These are phyloP conservation scores for Lophiotrema nucula DNA, from an alignment of 495 filamentous ascomycete genomes.

Conservation along the genomic window DNA sequence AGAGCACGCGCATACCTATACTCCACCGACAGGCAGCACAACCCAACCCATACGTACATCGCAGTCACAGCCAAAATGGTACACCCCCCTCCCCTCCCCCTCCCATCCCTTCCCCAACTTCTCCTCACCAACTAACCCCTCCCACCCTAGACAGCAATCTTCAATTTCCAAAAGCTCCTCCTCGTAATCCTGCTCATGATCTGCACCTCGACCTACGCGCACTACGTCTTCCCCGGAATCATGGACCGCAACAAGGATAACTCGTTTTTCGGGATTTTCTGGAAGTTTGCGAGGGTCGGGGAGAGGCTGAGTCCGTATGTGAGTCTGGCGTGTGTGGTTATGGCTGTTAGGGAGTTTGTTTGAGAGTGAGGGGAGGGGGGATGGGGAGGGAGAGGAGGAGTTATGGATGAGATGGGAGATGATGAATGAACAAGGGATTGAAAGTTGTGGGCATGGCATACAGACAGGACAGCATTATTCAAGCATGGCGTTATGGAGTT, in stretches of 20 bases:
- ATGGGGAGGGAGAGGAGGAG: background rate
- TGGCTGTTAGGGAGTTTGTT: conserved; percentile 70
- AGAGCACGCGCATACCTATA: no score
- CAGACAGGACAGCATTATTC: background rate
- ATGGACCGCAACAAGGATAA: conserved; percentile 92
- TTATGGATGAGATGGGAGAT: background rate
- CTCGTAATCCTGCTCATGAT: conserved; percentile 92
- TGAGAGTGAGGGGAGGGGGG: background rate
- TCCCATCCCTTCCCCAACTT: background rate
- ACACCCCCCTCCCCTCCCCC: background rate
- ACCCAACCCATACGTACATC: background rate
- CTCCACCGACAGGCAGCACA: no score
- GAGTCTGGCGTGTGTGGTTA: conserved; percentile 86
- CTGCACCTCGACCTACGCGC: conserved; percentile 90
- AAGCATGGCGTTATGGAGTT: conserved; percentile 17
- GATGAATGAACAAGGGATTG: background rate
- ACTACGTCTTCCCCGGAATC: conserved; percentile 84
- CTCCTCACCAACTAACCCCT: conserved; percentile 5
- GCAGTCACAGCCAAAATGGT: conserved; percentile 15
- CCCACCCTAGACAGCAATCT: conserved; percentile 79
- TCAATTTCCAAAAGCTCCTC: conserved; percentile 88
- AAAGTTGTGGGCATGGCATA: background rate
- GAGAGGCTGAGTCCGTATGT: conserved; percentile 95
- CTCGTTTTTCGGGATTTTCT: conserved; percentile 78
- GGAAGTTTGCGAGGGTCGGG: conserved; percentile 93